These are phyloP conservation scores for Termitomyces sp. DNA, from an alignment of 768 basidiomycete species.

Conservation along the genomic window DNA sequence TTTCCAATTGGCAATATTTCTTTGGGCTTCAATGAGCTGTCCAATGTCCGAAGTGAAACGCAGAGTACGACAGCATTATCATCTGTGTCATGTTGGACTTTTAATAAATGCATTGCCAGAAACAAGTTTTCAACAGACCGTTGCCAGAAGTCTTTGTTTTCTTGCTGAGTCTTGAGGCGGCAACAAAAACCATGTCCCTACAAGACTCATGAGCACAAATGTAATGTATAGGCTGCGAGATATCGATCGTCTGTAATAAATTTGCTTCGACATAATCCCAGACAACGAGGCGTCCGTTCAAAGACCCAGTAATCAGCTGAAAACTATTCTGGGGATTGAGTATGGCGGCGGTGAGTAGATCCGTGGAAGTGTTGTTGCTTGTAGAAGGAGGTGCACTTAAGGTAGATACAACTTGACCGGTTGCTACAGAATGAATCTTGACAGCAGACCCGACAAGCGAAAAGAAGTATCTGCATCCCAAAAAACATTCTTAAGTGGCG, in stretches of 20 bases:
- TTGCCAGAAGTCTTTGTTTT: conserved; percentile 26
- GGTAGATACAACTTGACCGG: conserved; percentile 78
- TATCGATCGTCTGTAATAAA: conserved; percentile 66
- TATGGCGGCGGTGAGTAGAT: conserved; percentile 64
- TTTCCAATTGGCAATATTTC: conserved; percentile 61
- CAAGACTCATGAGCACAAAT: conserved; percentile 67
- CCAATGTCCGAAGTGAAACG: conserved; percentile 50
- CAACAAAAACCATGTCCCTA: conserved; percentile 66
- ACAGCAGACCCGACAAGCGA: conserved; percentile 75
- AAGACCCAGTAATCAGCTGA: conserved; percentile 82
- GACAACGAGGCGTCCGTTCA: conserved; percentile 78
- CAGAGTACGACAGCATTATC: conserved; percentile 56
- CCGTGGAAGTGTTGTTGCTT: conserved; percentile 31
- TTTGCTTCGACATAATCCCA: conserved; percentile 93
- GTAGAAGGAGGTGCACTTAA: conserved; percentile 48
- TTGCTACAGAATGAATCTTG: conserved; percentile 77
- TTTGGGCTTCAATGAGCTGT: conserved; percentile 38
- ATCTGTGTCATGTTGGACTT: conserved; percentile 23
- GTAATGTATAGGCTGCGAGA: conserved; percentile 64
- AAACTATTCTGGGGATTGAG: conserved; percentile 84
- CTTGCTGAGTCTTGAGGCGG: conserved; percentile 47
- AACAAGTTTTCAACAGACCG: conserved; percentile 18
- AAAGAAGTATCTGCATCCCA: conserved; percentile 73
- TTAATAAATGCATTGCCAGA: background rate
- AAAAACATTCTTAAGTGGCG: background rate